These are phyloP conservation scores for Claviceps africana DNA, from an alignment of 2,329 filamentous ascomycete species.

Conservation along the genomic window DNA sequence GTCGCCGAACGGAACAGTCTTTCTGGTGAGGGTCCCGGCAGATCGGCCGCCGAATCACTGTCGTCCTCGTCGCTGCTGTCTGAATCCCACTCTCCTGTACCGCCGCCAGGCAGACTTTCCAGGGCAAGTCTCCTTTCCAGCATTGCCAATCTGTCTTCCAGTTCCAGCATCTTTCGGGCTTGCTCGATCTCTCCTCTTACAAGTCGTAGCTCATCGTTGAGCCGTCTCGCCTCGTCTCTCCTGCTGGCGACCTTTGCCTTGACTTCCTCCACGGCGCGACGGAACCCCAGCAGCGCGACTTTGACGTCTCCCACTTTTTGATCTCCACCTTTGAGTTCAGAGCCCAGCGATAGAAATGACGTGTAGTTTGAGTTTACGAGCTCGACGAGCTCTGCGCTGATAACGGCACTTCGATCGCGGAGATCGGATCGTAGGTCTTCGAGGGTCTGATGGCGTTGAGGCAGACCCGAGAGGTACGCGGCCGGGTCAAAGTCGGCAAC, in stretches of 20 bases:
- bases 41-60: slow-evolving; percentile 15
- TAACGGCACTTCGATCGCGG: slow-evolving; percentile 61
- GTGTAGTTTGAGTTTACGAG: slow-evolving; percentile 93
- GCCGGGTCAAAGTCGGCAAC: slow-evolving; percentile 63
- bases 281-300: slow-evolving; percentile 74
- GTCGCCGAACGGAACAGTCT: slow-evolving; percentile 32
- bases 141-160: slow-evolving; percentile 46
- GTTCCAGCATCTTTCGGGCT: slow-evolving; percentile 50
- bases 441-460: slow-evolving; percentile 85
- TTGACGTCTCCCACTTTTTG: slow-evolving; percentile 83
- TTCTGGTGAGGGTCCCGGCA: slow-evolving; percentile 31
- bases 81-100: slow-evolving; percentile 11
- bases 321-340: slow-evolving; percentile 71
- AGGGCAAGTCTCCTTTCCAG: slow-evolving; percentile 52
- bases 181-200: slow-evolving; percentile 49
- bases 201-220: slow-evolving; percentile 53
- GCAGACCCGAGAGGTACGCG: slow-evolving; percentile 64
- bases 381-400: slow-evolving; percentile 79
- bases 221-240: slow-evolving; percentile 44
- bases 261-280: slow-evolving; percentile 65
- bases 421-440: slow-evolving; percentile 84
- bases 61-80: slow-evolving; percentile 28
- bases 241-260: slow-evolving; percentile 50
- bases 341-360: slow-evolving; percentile 73
- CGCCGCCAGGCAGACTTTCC: slow-evolving; percentile 19